Percentiles rank a stretch among this genome's conserved stretches.
Evolutionary conservation across 78 protist species (phyloP).

Genomic region (Dictyostelium discoideum): dicty_2.7 NC_007090.3:3998001-3998500

Average conservation of each 20-base stretch:
- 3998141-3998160: no score
- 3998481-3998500: constrained; percentile 67
- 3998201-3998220: no score
- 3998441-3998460: background rate
- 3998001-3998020: background rate
- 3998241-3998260: background rate
- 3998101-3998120: no score
- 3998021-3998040: background rate
- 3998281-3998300: background rate
- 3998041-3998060: no score
- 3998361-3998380: constrained; percentile 50
- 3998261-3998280: background rate
- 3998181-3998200: no score
- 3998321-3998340: background rate
- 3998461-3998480: constrained; percentile 48
- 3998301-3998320: no score
- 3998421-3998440: constrained; percentile 16
- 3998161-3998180: no score
- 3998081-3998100: background rate
- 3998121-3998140: no score
- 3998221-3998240: background rate
- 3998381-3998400: constrained; percentile 30
- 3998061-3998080: background rate
- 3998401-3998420: constrained; percentile 48
- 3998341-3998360: constrained; percentile 13